phyloP scores from a whole-genome alignment of 371 early-diverging fungal species.

The Apophysomyces sp. region DNA sequence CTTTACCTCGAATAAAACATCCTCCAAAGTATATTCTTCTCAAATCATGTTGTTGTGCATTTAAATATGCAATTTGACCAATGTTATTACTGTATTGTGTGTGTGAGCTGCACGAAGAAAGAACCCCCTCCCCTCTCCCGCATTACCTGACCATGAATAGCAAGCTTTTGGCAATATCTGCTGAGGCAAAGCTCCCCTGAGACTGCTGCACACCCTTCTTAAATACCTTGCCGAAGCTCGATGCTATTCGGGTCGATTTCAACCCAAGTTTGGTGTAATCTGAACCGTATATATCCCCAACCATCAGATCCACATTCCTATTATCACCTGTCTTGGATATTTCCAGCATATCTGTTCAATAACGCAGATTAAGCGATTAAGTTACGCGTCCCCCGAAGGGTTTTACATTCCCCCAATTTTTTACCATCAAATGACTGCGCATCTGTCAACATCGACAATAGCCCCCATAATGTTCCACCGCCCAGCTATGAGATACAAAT shows the following conservation, averaged over 20 bases:
- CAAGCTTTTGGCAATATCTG: conserved; percentile 87
- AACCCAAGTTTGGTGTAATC: conserved; percentile 86
- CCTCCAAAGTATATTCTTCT: conserved; percentile 94
- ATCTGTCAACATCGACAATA: conserved; percentile 84
- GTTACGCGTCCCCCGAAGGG: too few species aligned
- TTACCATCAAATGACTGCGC: conserved; percentile 83
- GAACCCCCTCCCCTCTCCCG: too few species aligned
- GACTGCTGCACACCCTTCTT: conserved; percentile 68
- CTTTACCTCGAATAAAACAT: conserved; percentile 88
- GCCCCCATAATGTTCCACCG: conserved; percentile 98
- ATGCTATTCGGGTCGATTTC: conserved; percentile 90
- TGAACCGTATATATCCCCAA: conserved; percentile 96
- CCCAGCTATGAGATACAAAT: conserved; percentile 62
- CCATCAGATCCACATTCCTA: conserved; percentile 90
- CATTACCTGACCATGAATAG: conserved; percentile 84
- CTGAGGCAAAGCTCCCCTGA: conserved; percentile 60
- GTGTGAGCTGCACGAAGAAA: not conserved
- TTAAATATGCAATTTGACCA: conserved; percentile 96
- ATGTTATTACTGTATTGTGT: conserved; percentile 84
- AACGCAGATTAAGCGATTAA: not conserved
- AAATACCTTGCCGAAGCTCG: conserved; percentile 95
- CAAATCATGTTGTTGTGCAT: conserved; percentile 91
- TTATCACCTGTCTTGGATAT: conserved; percentile 91
- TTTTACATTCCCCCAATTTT: too few species aligned
- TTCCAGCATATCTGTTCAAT: conserved; percentile 84